Percentiles rank a stretch among this genome's conserved stretches.
Evolutionary conservation across 164 flowering plant genomes (phyloP).

Genomic region (Annona squamosa): DNA sequence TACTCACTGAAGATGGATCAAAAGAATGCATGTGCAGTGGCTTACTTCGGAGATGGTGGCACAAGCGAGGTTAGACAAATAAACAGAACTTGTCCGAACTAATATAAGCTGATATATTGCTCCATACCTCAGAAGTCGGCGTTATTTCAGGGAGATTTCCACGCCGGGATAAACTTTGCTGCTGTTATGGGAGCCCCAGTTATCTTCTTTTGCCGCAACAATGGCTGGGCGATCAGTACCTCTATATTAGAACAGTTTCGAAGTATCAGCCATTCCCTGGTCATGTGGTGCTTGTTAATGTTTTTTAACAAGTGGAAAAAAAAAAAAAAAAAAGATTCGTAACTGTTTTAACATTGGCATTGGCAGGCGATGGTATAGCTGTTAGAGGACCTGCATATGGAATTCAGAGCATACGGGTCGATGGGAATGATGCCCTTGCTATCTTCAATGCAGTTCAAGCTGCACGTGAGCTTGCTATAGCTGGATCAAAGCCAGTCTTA

Average conservation of each 20-base stretch:
- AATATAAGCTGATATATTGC: not conserved
- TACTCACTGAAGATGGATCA: conserved; percentile 94
- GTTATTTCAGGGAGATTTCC: conserved; percentile 85
- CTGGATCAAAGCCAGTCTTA: conserved; percentile 60
- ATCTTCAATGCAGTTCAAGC: conserved; percentile 57
- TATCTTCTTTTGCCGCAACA: conserved; percentile 87
- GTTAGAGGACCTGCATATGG: conserved; percentile 87
- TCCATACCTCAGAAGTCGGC: conserved; percentile 16
- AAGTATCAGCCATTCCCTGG: conserved; percentile 35
- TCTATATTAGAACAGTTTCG: conserved; percentile 86
- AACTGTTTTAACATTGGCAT: not conserved
- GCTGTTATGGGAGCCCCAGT: conserved; percentile 90
- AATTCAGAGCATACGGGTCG: conserved; percentile 71
- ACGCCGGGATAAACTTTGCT: conserved; percentile 89
- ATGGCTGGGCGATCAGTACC: conserved; percentile 98
- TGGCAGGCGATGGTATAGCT: conserved; percentile 79
- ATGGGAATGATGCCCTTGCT: conserved; percentile 94
- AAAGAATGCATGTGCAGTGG: conserved; percentile 72
- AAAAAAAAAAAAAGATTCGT: not conserved
- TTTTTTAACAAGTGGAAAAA: no score
- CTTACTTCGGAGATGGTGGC: conserved; percentile 91
- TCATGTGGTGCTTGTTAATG: not conserved
- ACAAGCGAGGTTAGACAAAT: conserved; percentile 70
- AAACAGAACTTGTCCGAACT: not conserved
- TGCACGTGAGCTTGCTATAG: conserved; percentile 77